Conservation (phyloP, 2,329 filamentous ascomycete genomes). For the Helotiales sp. region DNA sequence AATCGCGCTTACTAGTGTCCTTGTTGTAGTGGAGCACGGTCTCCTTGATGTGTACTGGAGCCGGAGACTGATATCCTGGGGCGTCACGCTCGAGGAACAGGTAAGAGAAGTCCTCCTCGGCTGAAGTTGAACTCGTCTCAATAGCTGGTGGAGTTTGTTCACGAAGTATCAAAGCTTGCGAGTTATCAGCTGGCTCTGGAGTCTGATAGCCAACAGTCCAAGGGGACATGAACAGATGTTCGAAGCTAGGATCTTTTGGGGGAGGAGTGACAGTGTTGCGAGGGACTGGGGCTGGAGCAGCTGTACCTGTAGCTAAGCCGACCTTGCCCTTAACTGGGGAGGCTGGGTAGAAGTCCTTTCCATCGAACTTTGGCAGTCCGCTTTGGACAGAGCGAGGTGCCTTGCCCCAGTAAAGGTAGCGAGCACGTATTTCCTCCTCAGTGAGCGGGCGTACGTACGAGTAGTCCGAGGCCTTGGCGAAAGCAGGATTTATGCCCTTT, state of each 20-base stretch:
- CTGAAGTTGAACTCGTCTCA: not conserved
- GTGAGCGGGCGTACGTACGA: constrained; percentile 57
- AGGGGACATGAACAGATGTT: constrained; percentile 16
- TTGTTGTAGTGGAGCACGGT: constrained; percentile 1
- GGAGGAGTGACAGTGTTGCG: not conserved
- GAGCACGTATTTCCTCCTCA: constrained; percentile 57
- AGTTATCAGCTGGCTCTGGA: constrained; percentile 1
- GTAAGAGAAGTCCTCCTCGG: constrained; percentile 9
- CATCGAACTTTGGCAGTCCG: constrained; percentile 62
- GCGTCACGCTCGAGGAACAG: constrained; percentile 14
- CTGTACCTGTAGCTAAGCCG: not conserved
- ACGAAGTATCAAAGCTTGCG: not conserved
- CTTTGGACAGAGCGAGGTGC: constrained; percentile 50
- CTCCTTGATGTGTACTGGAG: constrained; percentile 4
- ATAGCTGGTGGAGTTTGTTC: not conserved
- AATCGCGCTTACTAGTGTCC: not conserved
- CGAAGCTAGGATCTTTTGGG: not conserved
- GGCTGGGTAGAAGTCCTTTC: constrained; percentile 62
- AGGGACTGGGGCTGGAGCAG: constrained; percentile 9
- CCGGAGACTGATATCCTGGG: constrained; percentile 11
- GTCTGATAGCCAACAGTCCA: constrained; percentile 18
- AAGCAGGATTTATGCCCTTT: constrained; percentile 42
- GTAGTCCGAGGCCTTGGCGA: constrained; percentile 48
- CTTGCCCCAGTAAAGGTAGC: constrained; percentile 61
- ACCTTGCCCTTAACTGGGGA: constrained; percentile 46